Conservation (phyloP, 176 grass and related monocot genomes). For the Zizania latifolia region DNA sequence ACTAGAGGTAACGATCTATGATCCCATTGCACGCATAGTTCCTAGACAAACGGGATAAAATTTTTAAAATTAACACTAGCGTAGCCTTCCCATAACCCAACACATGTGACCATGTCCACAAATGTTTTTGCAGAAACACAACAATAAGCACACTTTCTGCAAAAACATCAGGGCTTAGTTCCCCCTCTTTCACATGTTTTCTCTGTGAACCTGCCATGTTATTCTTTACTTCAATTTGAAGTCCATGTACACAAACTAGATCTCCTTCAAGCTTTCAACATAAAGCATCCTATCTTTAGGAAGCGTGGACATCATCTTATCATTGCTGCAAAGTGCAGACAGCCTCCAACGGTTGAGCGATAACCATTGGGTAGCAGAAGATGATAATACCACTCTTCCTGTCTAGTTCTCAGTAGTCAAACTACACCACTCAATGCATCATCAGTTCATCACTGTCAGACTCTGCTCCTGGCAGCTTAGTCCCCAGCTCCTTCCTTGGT, state of each 20-base stretch:
- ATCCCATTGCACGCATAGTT: no score
- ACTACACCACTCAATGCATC: constrained; percentile 34
- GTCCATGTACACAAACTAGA: background rate
- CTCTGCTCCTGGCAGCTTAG: constrained; percentile 27
- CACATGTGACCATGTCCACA: constrained; percentile 31
- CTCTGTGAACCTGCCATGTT: no score
- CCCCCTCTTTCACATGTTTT: background rate
- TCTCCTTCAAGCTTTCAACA: background rate
- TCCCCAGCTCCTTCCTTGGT: constrained; percentile 55
- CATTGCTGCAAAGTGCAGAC: background rate
- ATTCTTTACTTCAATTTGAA: background rate
- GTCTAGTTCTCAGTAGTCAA: constrained; percentile 6
- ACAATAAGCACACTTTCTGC: constrained; percentile 41
- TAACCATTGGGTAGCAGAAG: background rate
- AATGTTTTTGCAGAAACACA: constrained; percentile 43
- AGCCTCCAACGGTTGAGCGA: background rate
- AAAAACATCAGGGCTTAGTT: constrained; percentile 13
- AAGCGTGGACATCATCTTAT: background rate
- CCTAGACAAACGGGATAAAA: no score
- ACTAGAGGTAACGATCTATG: no score
- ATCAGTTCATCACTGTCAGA: constrained; percentile 42
- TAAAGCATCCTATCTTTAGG: background rate
- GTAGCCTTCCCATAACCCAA: no score
- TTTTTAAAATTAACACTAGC: no score
- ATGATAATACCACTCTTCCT: background rate